A percentile compares a stretch with the other conserved stretches of the same genome.
These are phyloP conservation scores for Santalum album DNA, from an alignment of 164 flowering plant genomes.

Conservation along the genomic window DNA sequence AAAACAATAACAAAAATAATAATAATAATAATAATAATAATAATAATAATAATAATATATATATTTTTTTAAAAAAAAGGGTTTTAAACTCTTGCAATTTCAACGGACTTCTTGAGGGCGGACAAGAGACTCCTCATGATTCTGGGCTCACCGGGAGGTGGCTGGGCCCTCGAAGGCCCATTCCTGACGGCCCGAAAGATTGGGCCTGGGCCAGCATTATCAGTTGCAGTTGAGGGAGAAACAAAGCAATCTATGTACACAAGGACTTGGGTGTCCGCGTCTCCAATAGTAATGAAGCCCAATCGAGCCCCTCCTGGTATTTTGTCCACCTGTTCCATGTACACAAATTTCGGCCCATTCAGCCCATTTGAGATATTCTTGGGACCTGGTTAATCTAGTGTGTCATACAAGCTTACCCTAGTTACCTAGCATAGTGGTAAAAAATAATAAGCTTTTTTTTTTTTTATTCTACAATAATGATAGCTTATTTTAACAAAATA, in stretches of 20 bases:
- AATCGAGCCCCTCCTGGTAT: constrained; percentile 69
- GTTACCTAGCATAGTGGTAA: too few species aligned
- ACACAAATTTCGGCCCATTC: too few species aligned
- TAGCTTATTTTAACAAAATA: too few species aligned
- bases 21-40: too few species aligned
- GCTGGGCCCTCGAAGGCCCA: constrained; percentile 38
- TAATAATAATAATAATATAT: too few species aligned
- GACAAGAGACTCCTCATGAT: constrained; percentile 70
- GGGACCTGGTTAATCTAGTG: too few species aligned
- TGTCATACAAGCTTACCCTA: too few species aligned
- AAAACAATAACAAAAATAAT: too few species aligned
- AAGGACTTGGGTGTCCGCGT: constrained; percentile 50
- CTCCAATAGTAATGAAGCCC: constrained; percentile 55
- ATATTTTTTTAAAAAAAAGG: background rate
- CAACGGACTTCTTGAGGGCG: constrained; percentile 62
- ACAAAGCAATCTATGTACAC: constrained; percentile 78
- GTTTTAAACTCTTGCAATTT: constrained; percentile 46
- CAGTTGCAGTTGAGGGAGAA: constrained; percentile 27
- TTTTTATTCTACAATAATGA: too few species aligned
- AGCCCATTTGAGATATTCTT: too few species aligned
- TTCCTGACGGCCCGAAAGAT: constrained; percentile 62
- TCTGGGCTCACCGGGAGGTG: constrained; percentile 74
- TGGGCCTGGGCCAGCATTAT: constrained; percentile 33
- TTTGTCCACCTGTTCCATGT: constrained; percentile 56
- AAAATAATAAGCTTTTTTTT: too few species aligned